phyloP scores from a whole-genome alignment of 2,329 filamentous ascomycete species.

The Fusarium sp. region DNA sequence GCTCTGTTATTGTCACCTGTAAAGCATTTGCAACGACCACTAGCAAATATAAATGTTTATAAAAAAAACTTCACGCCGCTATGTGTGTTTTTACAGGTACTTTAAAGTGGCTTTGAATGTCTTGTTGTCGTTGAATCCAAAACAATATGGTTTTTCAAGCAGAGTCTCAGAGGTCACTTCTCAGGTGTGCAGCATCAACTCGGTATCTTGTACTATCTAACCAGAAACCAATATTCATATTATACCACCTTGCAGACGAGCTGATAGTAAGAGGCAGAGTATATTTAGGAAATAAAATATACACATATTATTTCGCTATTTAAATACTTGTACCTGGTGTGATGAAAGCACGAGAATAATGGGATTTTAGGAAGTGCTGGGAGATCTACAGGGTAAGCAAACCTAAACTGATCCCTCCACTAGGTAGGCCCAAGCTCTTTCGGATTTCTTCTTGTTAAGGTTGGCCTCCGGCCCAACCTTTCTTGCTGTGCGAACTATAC shows the following conservation, averaged over 20 bases:
- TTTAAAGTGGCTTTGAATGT: too few relatives aligned
- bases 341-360: background rate
- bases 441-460: constrained; percentile 14
- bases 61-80: too few relatives aligned
- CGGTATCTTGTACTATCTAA: too few relatives aligned
- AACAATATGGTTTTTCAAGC: too few relatives aligned
- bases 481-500: background rate
- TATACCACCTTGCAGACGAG: too few relatives aligned
- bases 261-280: too few relatives aligned
- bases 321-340: background rate
- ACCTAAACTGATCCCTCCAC: constrained; percentile 1
- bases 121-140: too few relatives aligned
- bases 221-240: too few relatives aligned
- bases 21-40: background rate
- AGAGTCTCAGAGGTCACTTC: too few relatives aligned
- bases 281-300: background rate
- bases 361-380: background rate
- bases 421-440: constrained; percentile 36
- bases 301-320: background rate
- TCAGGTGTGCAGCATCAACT: too few relatives aligned
- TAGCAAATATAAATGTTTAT: too few relatives aligned
- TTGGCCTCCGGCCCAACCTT: constrained; percentile 2
- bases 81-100: too few relatives aligned
- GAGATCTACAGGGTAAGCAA: constrained; percentile 23
- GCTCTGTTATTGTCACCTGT: background rate